Conservation (phyloP, 768 basidiomycete genomes). For the Megacollybia marginata region DNA sequence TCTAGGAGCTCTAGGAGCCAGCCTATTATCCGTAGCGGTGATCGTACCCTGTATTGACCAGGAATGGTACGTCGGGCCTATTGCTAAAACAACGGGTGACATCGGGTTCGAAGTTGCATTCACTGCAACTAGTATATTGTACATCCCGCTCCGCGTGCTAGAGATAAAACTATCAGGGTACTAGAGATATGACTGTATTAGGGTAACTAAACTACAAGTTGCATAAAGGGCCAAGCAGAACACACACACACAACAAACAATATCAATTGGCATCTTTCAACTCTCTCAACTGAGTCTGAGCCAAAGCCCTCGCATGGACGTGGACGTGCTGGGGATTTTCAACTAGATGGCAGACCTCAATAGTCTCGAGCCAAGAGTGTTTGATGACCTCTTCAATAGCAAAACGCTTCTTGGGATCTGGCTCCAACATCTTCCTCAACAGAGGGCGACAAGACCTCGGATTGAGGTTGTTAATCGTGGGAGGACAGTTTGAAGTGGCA, state of each 20-base stretch:
- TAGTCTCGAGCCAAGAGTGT: conserved; percentile 71
- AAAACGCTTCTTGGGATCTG: conserved; percentile 71
- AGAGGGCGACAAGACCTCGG: conserved; percentile 79
- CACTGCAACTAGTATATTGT: conserved; percentile 21
- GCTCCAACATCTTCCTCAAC: conserved; percentile 92
- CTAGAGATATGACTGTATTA: neutral
- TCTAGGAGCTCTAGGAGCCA: conserved; percentile 31
- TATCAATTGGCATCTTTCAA: neutral
- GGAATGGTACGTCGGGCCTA: conserved; percentile 43
- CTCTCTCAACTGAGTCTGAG: conserved; percentile 35
- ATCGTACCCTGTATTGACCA: conserved; percentile 45
- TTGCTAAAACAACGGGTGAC: conserved; percentile 38
- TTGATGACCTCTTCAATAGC: conserved; percentile 76
- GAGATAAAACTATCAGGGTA: conserved; percentile 11
- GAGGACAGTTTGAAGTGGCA: conserved; percentile 38
- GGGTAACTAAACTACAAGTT: neutral
- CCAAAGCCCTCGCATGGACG: conserved; percentile 55
- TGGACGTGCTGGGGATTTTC: conserved; percentile 65
- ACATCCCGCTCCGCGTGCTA: conserved; percentile 18
- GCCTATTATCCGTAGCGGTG: conserved; percentile 29
- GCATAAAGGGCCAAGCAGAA: neutral
- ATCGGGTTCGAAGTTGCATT: conserved; percentile 38
- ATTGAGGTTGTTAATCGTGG: conserved; percentile 83
- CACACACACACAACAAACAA: neutral
- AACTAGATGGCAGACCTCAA: conserved; percentile 76